A percentile compares a stretch with the other conserved stretches of the same genome.
Conservation (phyloP, 805 yeast genomes). For the Hermanozyma aechmeae region DNA sequence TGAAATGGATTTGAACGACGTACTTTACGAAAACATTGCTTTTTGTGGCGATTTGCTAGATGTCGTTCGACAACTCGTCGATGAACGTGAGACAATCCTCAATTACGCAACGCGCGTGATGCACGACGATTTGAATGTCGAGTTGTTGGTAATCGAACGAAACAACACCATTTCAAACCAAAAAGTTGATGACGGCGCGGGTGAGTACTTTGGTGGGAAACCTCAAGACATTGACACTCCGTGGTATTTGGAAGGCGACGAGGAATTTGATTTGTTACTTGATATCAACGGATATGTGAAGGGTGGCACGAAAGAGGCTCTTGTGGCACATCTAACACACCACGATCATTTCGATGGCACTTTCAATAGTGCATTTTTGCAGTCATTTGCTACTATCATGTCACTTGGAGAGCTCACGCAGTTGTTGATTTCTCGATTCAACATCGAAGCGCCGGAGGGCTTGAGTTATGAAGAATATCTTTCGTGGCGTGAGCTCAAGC, state of each 20-base stretch:
- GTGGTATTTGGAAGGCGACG: slow-evolving; percentile 67
- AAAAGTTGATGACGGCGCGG: slow-evolving; percentile 26
- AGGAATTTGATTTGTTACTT: slow-evolving; percentile 43
- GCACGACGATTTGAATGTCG: slow-evolving; percentile 63
- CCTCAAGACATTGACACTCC: slow-evolving; percentile 39
- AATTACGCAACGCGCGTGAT: slow-evolving; percentile 71
- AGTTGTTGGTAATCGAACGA: slow-evolving; percentile 41
- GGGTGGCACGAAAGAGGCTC: slow-evolving; percentile 76
- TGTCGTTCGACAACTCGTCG: slow-evolving; percentile 50
- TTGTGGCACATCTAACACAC: slow-evolving; percentile 72
- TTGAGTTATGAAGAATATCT: slow-evolving; percentile 74
- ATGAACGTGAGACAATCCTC: slow-evolving; percentile 59
- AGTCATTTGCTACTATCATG: slow-evolving; percentile 71
- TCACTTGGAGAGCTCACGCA: slow-evolving; percentile 54
- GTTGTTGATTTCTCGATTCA: slow-evolving; percentile 54
- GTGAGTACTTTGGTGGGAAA: slow-evolving; percentile 22
- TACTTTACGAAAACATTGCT: slow-evolving; percentile 26
- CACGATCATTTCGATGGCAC: slow-evolving; percentile 54
- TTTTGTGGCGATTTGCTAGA: slow-evolving; percentile 24
- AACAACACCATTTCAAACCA: slow-evolving; percentile 29
- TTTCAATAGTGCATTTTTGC: slow-evolving; percentile 60
- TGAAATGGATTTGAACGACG: slow-evolving; percentile 29
- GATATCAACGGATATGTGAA: slow-evolving; percentile 65
- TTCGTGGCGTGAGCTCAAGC: slow-evolving; percentile 65
- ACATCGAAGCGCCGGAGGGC: slow-evolving; percentile 78